Evolutionary conservation across 495 filamentous ascomycete genomes (phyloP).

Genomic region (Tuber umbilicatum): DNA sequence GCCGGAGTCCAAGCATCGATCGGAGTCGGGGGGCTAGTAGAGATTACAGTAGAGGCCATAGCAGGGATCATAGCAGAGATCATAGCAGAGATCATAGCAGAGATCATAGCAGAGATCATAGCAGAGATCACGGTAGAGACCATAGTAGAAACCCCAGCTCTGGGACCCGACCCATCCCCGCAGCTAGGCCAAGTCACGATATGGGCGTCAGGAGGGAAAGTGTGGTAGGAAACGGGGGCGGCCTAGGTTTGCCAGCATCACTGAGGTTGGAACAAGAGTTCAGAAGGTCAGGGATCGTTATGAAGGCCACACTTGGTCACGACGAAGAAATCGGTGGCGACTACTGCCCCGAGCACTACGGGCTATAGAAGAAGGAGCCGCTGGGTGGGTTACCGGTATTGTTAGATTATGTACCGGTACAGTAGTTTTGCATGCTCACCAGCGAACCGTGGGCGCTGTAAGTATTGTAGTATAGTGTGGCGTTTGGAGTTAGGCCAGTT

Average conservation of each 20-base stretch:
- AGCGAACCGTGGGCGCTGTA: neutral
- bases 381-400: neutral
- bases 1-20: neutral
- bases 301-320: constrained; percentile 23
- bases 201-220: constrained; percentile 6
- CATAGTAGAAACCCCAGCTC: neutral
- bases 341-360: neutral
- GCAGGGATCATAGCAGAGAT: too few species aligned
- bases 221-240: neutral
- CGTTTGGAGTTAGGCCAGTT: neutral
- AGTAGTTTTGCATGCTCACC: neutral
- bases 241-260: constrained; percentile 10
- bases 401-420: neutral
- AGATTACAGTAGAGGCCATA: neutral
- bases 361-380: neutral
- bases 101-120: neutral
- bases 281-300: constrained; percentile 17
- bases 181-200: neutral
- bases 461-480: neutral
- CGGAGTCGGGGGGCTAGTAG: neutral
- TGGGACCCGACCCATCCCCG: neutral
- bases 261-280: constrained; percentile 18
- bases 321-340: constrained; percentile 8
- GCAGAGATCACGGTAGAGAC: neutral
- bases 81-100: neutral